A percentile compares a stretch with the other conserved stretches of the same genome.
Conservation (phyloP, 1,284 basidiomycete species). For the Ganoderma meredithae region DNA sequence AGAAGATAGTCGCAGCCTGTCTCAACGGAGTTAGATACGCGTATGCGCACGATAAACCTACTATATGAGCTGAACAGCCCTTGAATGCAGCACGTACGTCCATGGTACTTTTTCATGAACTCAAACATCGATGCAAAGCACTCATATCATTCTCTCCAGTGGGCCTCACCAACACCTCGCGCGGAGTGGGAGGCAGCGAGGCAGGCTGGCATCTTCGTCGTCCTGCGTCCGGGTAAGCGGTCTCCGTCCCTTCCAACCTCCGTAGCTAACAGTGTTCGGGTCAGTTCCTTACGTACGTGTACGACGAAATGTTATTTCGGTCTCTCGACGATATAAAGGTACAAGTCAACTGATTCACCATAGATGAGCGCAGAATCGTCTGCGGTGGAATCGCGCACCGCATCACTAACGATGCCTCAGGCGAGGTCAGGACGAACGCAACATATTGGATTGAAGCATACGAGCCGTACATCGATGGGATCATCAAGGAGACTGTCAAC, state of each 20-base stretch:
- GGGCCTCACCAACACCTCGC: constrained; percentile 78
- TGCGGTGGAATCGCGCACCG: constrained; percentile 85
- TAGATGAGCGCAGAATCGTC: constrained; percentile 87
- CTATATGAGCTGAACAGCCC: neutral
- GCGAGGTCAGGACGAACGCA: constrained; percentile 72
- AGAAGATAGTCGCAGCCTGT: constrained; percentile 85
- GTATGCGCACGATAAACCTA: neutral
- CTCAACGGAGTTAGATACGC: constrained; percentile 65
- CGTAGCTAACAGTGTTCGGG: neutral
- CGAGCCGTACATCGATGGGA: constrained; percentile 71
- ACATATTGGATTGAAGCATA: constrained; percentile 74
- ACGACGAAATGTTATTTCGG: too few species aligned
- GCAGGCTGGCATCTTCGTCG: constrained; percentile 55
- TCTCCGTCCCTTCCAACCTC: neutral
- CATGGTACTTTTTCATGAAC: constrained; percentile 51
- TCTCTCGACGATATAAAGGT: too few species aligned
- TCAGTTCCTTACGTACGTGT: too few species aligned
- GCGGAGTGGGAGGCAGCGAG: constrained; percentile 60
- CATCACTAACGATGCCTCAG: constrained; percentile 73
- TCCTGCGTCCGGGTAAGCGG: constrained; percentile 51
- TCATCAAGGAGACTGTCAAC: constrained; percentile 65
- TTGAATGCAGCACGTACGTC: constrained; percentile 62
- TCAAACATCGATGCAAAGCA: neutral
- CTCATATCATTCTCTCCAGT: constrained; percentile 22
- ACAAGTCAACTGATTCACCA: neutral